Evolutionary conservation across 108 stramenopile genomes (phyloP), one percentile per base, ranked within the genome.

Genomic region (Mediolabrus comicus): DNA sequence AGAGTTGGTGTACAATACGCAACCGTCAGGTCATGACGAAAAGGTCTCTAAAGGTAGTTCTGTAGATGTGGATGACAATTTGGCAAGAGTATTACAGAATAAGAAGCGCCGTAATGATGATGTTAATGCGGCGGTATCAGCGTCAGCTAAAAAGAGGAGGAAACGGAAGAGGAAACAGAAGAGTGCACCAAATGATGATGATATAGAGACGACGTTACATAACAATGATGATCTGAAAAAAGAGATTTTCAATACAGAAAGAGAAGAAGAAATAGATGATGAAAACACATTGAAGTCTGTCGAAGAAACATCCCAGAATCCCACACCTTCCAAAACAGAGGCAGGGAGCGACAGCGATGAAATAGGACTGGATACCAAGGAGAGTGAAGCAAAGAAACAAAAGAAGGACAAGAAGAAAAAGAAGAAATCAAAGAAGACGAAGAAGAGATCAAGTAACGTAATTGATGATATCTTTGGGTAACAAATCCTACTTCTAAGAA

Each of bases 391-490:
- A 6, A 52, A 30, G 49, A 69, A 60, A 17, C 30, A 69, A 33
- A 28, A 12, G 30, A 59, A 57, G 26, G 32, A 26, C 19, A 39
- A 49, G 26, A 51, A 59, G 33, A 69, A 61, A 59, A 59, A 60
- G 51, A 52, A 17, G 19, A 49, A 49, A 49, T 60, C 52, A 59
- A 59, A 60, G 51, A 52, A 17, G 19, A 49, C 19, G 22, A 49
- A 69, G 49, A 28, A 57, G 34, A 59, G 46, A 27, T 69, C 68
- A 9, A 43, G 49, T 19, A 68, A 38, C 51, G 68, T 69, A 16
- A 77, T 77, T 39, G 75, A 77, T 69, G 75, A 77, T 34, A 77
- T 77, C 22, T 74, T 74, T 53, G 49, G 73, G 16, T 71, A 35
- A 71, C 22, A 49, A 49, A 49, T 1, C 0, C 46, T 24, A 49